A percentile compares a stretch with the other conserved stretches of the same genome.
Conservation (phyloP, 805 yeast genomes). For the Grigorovia yakushimaensis region DNA sequence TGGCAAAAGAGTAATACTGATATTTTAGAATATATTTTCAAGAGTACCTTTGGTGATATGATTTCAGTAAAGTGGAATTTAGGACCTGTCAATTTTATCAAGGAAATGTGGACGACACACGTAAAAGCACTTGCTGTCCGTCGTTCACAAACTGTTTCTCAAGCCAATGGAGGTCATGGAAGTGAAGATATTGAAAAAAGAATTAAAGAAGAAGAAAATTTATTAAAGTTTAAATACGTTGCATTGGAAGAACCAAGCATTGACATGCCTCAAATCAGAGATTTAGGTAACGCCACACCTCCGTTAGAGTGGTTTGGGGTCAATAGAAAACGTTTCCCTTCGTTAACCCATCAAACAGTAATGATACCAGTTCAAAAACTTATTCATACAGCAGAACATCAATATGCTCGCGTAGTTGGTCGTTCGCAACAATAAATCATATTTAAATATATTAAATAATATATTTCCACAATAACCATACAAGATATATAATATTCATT, state of each 20-base stretch:
- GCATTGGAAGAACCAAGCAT: constrained; percentile 71
- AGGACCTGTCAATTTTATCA: constrained; percentile 79
- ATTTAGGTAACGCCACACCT: constrained; percentile 94
- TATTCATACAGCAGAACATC: constrained; percentile 52
- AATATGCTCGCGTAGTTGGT: constrained; percentile 36
- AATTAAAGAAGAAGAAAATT: constrained; percentile 33
- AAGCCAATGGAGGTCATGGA: constrained; percentile 13
- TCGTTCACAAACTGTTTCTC: constrained; percentile 30
- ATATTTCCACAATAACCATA: neutral
- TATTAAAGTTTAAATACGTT: constrained; percentile 36
- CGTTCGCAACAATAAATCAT: constrained; percentile 20
- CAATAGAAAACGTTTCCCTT: constrained; percentile 78
- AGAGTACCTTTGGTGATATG: constrained; percentile 74
- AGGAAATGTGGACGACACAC: constrained; percentile 89
- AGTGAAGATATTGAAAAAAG: constrained; percentile 31
- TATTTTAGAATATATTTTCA: constrained; percentile 55
- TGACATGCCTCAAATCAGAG: constrained; percentile 82
- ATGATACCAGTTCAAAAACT: constrained; percentile 66
- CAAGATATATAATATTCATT: neutral
- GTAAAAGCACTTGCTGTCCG: constrained; percentile 62
- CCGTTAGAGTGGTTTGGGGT: constrained; percentile 98
- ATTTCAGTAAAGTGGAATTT: constrained; percentile 91
- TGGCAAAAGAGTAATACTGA: constrained; percentile 46
- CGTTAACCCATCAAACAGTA: constrained; percentile 70
- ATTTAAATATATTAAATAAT: neutral